A percentile compares a stretch with the other conserved stretches of the same genome.
phyloP scores from a whole-genome alignment of 495 filamentous ascomycete genomes.

The Terfezia claveryi region DNA sequence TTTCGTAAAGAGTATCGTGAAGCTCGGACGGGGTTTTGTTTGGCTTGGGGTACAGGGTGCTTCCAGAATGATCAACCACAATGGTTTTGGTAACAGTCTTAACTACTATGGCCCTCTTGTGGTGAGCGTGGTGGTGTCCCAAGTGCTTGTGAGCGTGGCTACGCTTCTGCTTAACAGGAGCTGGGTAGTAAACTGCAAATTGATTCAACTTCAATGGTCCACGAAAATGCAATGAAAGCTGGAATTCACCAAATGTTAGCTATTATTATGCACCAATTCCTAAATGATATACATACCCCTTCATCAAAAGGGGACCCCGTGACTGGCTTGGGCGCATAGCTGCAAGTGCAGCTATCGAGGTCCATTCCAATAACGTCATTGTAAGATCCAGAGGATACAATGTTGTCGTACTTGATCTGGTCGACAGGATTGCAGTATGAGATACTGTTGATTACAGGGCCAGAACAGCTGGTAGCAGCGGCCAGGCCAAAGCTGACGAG shows the following conservation, averaged over 20 bases:
- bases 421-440: constrained; percentile 38
- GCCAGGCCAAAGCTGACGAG: constrained; percentile 3
- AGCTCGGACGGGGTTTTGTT: constrained; percentile 1
- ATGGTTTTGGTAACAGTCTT: constrained; percentile 15
- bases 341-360: constrained; percentile 30
- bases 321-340: constrained; percentile 26
- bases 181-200: constrained; percentile 37
- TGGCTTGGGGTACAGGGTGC: constrained; percentile 12
- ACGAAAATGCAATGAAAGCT: constrained; percentile 50
- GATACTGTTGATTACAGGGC: constrained; percentile 19
- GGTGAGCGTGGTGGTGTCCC: constrained; percentile 22
- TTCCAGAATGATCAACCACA: constrained; percentile 1
- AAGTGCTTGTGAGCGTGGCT: constrained; percentile 19
- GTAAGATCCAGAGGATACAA: constrained; percentile 36
- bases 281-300: constrained; percentile 28
- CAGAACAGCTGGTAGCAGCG: neutral
- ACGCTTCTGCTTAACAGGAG: constrained; percentile 17
- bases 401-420: constrained; percentile 35
- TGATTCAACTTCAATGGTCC: constrained; percentile 40
- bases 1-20: constrained; percentile 1
- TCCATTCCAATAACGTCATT: constrained; percentile 37
- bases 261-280: too few species aligned
- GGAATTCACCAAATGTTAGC: neutral
- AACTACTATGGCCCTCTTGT: constrained; percentile 5
- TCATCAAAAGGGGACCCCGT: constrained; percentile 42